These are phyloP conservation scores for Magnaporthiopsis incrustans DNA, from an alignment of 2,329 filamentous ascomycete species.

Conservation along the genomic window DNA sequence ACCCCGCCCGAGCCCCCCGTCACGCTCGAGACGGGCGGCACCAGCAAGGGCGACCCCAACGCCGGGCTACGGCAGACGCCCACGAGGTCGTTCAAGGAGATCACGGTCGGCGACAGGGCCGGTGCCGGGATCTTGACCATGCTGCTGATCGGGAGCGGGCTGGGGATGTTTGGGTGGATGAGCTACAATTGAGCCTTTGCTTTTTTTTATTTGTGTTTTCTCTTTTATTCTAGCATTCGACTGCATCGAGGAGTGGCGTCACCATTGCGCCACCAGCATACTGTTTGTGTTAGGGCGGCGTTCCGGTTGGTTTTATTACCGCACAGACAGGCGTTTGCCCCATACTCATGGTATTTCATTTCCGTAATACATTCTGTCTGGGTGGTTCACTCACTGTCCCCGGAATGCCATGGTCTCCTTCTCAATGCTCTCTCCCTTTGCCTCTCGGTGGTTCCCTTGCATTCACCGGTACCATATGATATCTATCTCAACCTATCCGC, in stretches of 20 bases:
- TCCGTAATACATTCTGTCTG: not conserved
- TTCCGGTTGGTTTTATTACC: not conserved
- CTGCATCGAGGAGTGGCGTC: not conserved
- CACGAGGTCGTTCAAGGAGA: constrained; percentile 4
- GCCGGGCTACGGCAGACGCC: constrained; percentile 16
- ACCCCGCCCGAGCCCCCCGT: constrained; percentile 17
- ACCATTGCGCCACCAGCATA: not conserved
- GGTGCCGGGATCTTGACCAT: constrained; percentile 34
- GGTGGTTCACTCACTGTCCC: too few species aligned
- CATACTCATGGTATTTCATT: not conserved
- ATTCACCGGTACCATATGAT: too few species aligned
- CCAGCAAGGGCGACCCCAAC: constrained; percentile 22
- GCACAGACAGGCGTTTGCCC: not conserved
- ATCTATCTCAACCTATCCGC: too few species aligned
- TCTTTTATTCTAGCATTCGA: not conserved
- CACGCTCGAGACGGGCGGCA: constrained; percentile 36
- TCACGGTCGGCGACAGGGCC: constrained; percentile 25
- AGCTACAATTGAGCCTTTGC: constrained; percentile 12
- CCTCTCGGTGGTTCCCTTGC: not conserved
- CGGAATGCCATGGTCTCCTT: too few species aligned
- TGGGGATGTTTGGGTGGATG: constrained; percentile 25
- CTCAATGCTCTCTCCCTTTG: too few species aligned
- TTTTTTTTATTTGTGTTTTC: not conserved
- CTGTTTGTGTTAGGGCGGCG: not conserved
- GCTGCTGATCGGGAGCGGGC: constrained; percentile 22